phyloP scores from a whole-genome alignment of 371 early-diverging fungal genomes.

The Basidiobolus meristosporus region DNA sequence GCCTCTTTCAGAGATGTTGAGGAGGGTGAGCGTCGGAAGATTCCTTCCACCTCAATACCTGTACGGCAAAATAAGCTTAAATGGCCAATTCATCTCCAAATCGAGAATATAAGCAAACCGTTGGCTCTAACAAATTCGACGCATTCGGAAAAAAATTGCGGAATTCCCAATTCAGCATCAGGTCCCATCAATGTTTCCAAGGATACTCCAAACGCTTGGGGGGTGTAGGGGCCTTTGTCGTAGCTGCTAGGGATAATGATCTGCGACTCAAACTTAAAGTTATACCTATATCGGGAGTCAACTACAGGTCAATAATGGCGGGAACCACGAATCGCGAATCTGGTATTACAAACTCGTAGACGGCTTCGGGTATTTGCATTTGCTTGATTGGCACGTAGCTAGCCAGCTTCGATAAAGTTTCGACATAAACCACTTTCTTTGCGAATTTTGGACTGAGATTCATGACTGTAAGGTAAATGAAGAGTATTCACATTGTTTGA shows the following conservation, averaged over 20 bases:
- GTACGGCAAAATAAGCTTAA: slow-evolving; percentile 2
- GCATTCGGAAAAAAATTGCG: slow-evolving; percentile 34
- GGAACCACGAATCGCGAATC: not conserved
- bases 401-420: slow-evolving; percentile 45
- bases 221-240: too few relatives aligned
- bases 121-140: slow-evolving; percentile 19
- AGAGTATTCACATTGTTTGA: too few relatives aligned
- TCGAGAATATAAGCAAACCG: slow-evolving; percentile 9
- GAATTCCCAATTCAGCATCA: slow-evolving; percentile 33
- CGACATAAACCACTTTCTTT: slow-evolving; percentile 60
- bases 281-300: slow-evolving; percentile 8
- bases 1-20: slow-evolving; percentile 31
- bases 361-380: slow-evolving; percentile 56
- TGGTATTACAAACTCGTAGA: slow-evolving; percentile 39
- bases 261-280: slow-evolving; percentile 13
- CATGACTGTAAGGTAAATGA: too few relatives aligned
- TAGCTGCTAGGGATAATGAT: slow-evolving; percentile 13
- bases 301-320: not conserved
- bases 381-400: slow-evolving; percentile 41
- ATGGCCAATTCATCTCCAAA: too few relatives aligned
- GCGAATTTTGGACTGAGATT: slow-evolving; percentile 95
- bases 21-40: slow-evolving; percentile 74
- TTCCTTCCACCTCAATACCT: slow-evolving; percentile 68
- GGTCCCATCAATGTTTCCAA: slow-evolving; percentile 44
- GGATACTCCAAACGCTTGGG: slow-evolving; percentile 31